Conservation (phyloP, 345 rosid species). For the Lepidium aucheri region DNA sequence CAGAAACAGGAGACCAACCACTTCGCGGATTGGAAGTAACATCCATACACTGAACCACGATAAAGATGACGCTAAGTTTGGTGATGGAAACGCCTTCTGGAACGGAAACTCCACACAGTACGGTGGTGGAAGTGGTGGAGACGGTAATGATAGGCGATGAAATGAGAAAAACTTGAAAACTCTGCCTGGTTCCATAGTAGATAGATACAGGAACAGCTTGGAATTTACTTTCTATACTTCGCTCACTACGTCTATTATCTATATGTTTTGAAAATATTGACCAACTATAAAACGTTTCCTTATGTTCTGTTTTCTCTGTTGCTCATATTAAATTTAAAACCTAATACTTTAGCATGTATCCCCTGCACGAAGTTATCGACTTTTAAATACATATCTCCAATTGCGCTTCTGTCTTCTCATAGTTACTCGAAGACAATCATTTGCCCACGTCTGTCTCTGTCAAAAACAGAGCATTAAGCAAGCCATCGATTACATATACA, state of each 20-base stretch:
- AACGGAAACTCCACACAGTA: conserved; percentile 88
- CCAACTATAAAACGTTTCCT: background rate
- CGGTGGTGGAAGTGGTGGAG: conserved; percentile 41
- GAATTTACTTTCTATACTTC: background rate
- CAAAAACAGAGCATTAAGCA: background rate
- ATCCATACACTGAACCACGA: conserved; percentile 70
- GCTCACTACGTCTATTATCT: background rate
- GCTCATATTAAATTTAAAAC: too few relatives aligned
- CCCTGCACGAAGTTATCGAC: background rate
- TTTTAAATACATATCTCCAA: background rate
- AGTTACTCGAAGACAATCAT: background rate
- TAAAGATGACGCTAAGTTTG: conserved; percentile 52
- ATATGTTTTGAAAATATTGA: background rate
- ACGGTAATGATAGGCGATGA: conserved; percentile 22
- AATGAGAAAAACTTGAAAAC: background rate
- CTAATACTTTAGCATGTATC: background rate
- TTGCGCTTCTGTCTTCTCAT: conserved; percentile 5
- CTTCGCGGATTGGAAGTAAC: conserved; percentile 57
- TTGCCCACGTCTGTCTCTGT: conserved; percentile 11
- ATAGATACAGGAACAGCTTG: background rate
- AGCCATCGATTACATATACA: background rate
- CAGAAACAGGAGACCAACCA: conserved; percentile 34
- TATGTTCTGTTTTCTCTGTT: background rate
- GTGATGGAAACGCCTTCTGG: conserved; percentile 69
- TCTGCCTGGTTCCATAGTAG: background rate